Conservation (phyloP, 208 protist genomes). For the Trypanosoma platydactyli region DNA sequence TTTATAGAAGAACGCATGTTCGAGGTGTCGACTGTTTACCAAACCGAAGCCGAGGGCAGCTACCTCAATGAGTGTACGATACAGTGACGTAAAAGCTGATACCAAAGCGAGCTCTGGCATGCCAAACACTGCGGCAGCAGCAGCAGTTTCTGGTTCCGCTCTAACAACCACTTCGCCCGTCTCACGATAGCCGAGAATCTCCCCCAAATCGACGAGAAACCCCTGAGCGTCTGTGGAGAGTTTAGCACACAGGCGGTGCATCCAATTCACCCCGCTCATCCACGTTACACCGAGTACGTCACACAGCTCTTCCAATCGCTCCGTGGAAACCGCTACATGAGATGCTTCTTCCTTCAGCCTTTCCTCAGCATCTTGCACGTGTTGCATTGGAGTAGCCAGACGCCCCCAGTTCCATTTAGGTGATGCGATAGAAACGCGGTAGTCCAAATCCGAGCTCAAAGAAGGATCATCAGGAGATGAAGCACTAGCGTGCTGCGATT, state of each 20-base stretch:
- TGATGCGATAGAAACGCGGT: neutral
- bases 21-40: slow-evolving; percentile 37
- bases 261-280: neutral
- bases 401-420: neutral
- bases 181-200: slow-evolving; percentile 13
- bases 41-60: slow-evolving; percentile 38
- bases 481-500: no score
- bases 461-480: neutral
- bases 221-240: slow-evolving; percentile 14
- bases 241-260: slow-evolving; percentile 7
- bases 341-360: neutral
- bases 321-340: neutral
- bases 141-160: neutral
- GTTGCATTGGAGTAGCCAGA: neutral
- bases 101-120: slow-evolving; percentile 29
- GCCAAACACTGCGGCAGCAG: slow-evolving; percentile 10
- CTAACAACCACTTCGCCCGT: slow-evolving; percentile 7
- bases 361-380: neutral
- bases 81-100: slow-evolving; percentile 39
- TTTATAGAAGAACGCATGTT: slow-evolving; percentile 49
- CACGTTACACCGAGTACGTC: slow-evolving; percentile 6
- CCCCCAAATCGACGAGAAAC: slow-evolving; percentile 11
- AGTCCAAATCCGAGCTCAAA: neutral
- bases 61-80: slow-evolving; percentile 47
- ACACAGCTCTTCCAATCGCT: slow-evolving; percentile 13